Conservation (phyloP, 306 rosid species). For the Begonia loranthoides region DNA sequence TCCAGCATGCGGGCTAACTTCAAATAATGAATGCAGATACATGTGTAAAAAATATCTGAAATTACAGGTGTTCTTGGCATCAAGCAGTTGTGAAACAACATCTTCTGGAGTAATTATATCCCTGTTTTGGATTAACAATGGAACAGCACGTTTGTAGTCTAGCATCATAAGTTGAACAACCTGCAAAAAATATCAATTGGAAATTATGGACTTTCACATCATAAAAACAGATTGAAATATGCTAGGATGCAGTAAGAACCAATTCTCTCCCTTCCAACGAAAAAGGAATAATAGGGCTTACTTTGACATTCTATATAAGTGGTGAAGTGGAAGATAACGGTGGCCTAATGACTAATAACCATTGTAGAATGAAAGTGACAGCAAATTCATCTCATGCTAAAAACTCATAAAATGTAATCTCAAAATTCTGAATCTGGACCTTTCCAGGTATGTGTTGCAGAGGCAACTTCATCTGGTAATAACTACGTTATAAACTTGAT, state of each 20-base stretch:
- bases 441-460: too few species aligned
- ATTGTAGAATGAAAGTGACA: background rate
- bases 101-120: conserved; percentile 60
- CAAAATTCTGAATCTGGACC: too few species aligned
- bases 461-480: too few species aligned
- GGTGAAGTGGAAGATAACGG: too few species aligned
- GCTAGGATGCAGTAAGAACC: too few species aligned
- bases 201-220: background rate
- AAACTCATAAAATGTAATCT: background rate
- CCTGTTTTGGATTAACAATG: conserved; percentile 57
- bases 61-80: conserved; percentile 40
- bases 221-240: conserved; percentile 8
- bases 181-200: conserved; percentile 25
- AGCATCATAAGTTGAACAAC: conserved; percentile 85
- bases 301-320: too few species aligned
- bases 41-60: conserved; percentile 58
- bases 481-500: too few species aligned
- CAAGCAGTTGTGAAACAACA: conserved; percentile 65
- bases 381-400: background rate
- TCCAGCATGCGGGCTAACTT: conserved; percentile 81
- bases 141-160: conserved; percentile 87
- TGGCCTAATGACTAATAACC: background rate
- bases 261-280: too few species aligned
- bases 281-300: too few species aligned
- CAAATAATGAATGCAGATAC: conserved; percentile 89